A percentile compares a stretch with the other conserved stretches of the same genome.
Conservation (phyloP, 139 green algal genomes). For the Chara braunii region DNA sequence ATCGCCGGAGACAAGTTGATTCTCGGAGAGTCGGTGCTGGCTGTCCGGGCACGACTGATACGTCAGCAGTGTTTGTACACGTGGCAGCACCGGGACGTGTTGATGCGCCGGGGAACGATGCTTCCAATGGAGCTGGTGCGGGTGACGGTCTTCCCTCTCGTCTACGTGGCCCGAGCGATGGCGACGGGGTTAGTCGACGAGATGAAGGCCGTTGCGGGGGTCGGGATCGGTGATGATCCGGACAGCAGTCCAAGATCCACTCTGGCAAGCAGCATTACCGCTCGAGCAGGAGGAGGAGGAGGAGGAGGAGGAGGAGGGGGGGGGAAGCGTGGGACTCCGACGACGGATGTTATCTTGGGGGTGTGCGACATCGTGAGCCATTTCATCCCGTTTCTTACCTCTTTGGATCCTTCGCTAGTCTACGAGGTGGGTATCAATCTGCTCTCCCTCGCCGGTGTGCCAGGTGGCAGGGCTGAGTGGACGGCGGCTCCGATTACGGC, state of each 20-base stretch:
- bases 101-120: conserved; percentile 9
- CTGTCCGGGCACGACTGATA: not conserved
- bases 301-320: no score
- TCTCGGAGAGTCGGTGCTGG: conserved; percentile 15
- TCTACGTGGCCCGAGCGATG: conserved; percentile 5
- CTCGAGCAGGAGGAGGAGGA: no score
- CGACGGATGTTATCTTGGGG: conserved; percentile 19
- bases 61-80: conserved; percentile 13
- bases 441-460: conserved; percentile 30
- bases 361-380: conserved; percentile 36
- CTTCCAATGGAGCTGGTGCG: conserved; percentile 19
- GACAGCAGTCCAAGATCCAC: conserved; percentile 3
- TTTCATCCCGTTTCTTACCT: conserved; percentile 20
- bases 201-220: not conserved
- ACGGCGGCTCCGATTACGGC: conserved; percentile 29
- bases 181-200: conserved; percentile 26
- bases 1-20: conserved; percentile 15
- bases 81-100: conserved; percentile 18
- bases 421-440: conserved; percentile 30
- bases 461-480: conserved; percentile 38
- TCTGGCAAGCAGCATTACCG: no score
- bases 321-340: no score
- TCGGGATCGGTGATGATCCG: not conserved
- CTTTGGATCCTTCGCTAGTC: conserved; percentile 30
- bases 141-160: conserved; percentile 17